Percentiles rank a stretch among this genome's conserved stretches.
Evolutionary conservation across 257 asterid species (phyloP).

Genomic region (Cruciata laevipes): DNA sequence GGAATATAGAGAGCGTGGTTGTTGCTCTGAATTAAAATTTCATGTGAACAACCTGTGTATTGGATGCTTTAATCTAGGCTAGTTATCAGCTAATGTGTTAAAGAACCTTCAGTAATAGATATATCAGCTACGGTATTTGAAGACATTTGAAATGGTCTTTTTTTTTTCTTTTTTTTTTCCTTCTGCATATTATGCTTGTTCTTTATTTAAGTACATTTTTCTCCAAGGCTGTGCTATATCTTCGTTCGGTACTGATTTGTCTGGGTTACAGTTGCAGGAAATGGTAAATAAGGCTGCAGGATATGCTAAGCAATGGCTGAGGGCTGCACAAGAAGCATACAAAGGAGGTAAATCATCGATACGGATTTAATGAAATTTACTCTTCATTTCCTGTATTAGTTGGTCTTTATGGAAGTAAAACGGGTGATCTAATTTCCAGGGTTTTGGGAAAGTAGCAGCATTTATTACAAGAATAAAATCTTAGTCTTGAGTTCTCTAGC

Average conservation of each 20-base stretch:
- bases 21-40: not conserved
- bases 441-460: not conserved
- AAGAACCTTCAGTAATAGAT: not conserved
- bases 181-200: not conserved
- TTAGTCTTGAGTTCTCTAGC: not conserved
- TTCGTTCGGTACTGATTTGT: constrained; percentile 12
- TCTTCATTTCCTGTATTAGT: not conserved
- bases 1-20: not conserved
- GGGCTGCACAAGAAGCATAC: constrained; percentile 70
- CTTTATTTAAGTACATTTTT: not conserved
- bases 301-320: constrained; percentile 70
- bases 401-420: not conserved
- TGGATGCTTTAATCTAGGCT: not conserved
- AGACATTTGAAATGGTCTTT: not conserved
- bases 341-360: constrained; percentile 51
- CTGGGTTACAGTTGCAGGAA: constrained; percentile 55
- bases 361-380: not conserved
- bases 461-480: not conserved
- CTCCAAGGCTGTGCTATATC: not conserved
- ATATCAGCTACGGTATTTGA: not conserved
- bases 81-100: not conserved
- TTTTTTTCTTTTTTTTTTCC: not conserved
- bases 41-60: not conserved
- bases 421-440: not conserved
- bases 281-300: constrained; percentile 55